Base-by-base conservation (phyloP, 495 filamentous ascomycete species). In the Penicillium simplicissimum region DNA sequence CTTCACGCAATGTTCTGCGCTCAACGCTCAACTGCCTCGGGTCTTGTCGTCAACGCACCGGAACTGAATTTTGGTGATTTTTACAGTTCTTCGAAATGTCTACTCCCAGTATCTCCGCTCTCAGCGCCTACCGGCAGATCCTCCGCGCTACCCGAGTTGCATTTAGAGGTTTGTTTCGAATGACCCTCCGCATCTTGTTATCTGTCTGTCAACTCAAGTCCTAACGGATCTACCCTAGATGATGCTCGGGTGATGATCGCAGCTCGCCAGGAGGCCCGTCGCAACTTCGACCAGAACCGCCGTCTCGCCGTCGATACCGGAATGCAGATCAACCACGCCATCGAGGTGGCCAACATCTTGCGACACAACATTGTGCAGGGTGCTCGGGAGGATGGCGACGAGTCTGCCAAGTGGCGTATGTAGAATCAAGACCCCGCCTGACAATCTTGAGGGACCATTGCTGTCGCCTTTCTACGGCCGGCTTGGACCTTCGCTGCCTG, bases 361-460 rank as follows among this genome's bases (percentile, higher is more conserved):
- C 79, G 85, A 67, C 80, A 90, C 70, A 98, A 98, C 71, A 79
- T 98, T 11, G 92, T 98, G 3, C 95, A 98, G 69, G 95, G 95
- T 40, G 79, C 81, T 52, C 81, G 82, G 54, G 76, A 76, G 33
- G 71, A 76, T 28, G 74, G 69, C 6, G 75, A 85, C 37, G 85
- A 84, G 21, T 74, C 81, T 37, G 79, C 81, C 25, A 84, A 74
- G 70, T 94, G 88, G 76, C 87, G 89, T 91, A 79, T 58, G 88
- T 78, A n/a, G 7, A 13, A 10, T 4, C 1, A 17, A 19, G 15
- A 35, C n/a, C 34, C 31, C 17, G 7, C 7, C 17, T 34, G 49
- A 28, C 1, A 8, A 5, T 4, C 15, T n/a, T 11, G 23, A 15
- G 14, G 23, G 10, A 14, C 11, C 13, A 31, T 42, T 42, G 7